A percentile compares a stretch with the other conserved stretches of the same genome.
Conservation (phyloP, 306 rosid genomes). For the Vigna unguiculata region DNA sequence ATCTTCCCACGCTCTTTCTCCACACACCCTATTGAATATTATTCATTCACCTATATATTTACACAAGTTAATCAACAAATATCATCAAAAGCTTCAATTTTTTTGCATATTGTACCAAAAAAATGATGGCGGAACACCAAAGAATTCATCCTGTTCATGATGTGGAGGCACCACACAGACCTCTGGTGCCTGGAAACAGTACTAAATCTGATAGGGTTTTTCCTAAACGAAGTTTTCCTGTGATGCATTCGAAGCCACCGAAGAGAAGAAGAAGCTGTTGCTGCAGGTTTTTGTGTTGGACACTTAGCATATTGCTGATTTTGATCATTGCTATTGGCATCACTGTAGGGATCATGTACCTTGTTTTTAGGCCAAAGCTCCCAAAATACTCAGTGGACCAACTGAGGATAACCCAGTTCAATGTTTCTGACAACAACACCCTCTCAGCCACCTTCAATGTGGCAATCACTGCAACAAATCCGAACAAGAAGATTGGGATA, state of each 20-base stretch:
- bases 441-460: slow-evolving; percentile 63
- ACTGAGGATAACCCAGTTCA: slow-evolving; percentile 55
- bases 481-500: slow-evolving; percentile 87
- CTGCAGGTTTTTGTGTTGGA: slow-evolving; percentile 70
- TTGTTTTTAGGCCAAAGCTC: slow-evolving; percentile 82
- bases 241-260: slow-evolving; percentile 65
- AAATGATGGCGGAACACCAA: slow-evolving; percentile 51
- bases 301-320: slow-evolving; percentile 47
- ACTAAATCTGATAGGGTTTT: slow-evolving; percentile 61
- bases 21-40: neutral
- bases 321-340: slow-evolving; percentile 56
- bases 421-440: slow-evolving; percentile 35
- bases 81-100: slow-evolving; percentile 16
- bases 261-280: slow-evolving; percentile 74
- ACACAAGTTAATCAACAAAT: neutral
- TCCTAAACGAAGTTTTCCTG: slow-evolving; percentile 49
- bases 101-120: slow-evolving; percentile 34
- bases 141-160: slow-evolving; percentile 70
- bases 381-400: slow-evolving; percentile 70
- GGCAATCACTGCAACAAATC: slow-evolving; percentile 71
- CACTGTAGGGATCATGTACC: slow-evolving; percentile 64
- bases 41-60: slow-evolving; percentile 19
- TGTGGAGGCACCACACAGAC: slow-evolving; percentile 67
- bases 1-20: slow-evolving; percentile 36
- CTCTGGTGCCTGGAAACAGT: slow-evolving; percentile 56